A percentile compares a stretch with the other conserved stretches of the same genome.
Evolutionary conservation across 2,329 filamentous ascomycete genomes (phyloP).

Genomic region (Pseudophaeomoniella oleicola): DNA sequence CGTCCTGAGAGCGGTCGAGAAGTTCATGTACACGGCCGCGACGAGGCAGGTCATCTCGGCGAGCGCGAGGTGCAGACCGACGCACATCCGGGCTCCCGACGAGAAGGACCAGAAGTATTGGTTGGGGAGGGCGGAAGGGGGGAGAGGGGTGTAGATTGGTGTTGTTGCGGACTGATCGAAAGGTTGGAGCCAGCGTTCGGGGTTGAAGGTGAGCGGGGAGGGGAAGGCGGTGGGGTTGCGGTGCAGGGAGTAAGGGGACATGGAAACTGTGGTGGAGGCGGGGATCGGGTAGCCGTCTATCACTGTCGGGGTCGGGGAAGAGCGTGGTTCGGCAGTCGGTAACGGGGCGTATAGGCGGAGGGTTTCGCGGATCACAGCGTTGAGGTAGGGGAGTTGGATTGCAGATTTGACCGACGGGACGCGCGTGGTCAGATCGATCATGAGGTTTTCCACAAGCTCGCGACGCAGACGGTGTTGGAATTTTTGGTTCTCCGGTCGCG

Average conservation of each 20-base stretch:
- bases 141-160: constrained; percentile 2
- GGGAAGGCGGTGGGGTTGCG: constrained; percentile 30
- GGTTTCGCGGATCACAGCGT: constrained; percentile 35
- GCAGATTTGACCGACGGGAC: constrained; percentile 21
- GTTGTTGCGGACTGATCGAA: not conserved
- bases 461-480: constrained; percentile 30
- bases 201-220: constrained; percentile 29
- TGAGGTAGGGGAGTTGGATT: constrained; percentile 27
- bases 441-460: constrained; percentile 20
- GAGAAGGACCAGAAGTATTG: constrained; percentile 23
- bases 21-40: constrained; percentile 29
- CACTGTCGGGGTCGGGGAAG: constrained; percentile 16
- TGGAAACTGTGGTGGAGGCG: constrained; percentile 68
- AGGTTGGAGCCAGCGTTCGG: constrained; percentile 14
- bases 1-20: constrained; percentile 19
- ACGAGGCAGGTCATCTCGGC: constrained; percentile 35
- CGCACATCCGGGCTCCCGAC: constrained; percentile 25
- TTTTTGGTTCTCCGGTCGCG: constrained; percentile 23
- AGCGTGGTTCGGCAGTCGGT: constrained; percentile 33
- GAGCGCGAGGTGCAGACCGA: constrained; percentile 30
- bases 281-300: constrained; percentile 20
- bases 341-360: constrained; percentile 33
- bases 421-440: constrained; percentile 13
- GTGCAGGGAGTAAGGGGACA: constrained; percentile 40
- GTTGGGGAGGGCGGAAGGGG: constrained; percentile 7